These are phyloP conservation scores for Neurospora intermedia DNA, from an alignment of 495 filamentous ascomycete genomes.

Conservation along the genomic window DNA sequence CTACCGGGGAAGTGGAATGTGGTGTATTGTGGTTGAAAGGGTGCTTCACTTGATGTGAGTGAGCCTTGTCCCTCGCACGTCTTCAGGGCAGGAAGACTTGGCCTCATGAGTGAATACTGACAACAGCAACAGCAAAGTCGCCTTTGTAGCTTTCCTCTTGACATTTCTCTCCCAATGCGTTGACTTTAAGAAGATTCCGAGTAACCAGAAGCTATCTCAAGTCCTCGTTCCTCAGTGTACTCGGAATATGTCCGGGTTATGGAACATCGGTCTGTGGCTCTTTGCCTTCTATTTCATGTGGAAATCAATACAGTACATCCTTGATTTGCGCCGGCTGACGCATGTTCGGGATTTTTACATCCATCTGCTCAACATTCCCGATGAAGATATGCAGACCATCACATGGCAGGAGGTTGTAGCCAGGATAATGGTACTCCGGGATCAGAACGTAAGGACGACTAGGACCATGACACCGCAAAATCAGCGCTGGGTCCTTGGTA, in stretches of 20 bases:
- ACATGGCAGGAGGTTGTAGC: constrained; percentile 92
- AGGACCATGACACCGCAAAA: constrained; percentile 37
- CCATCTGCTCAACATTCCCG: constrained; percentile 76
- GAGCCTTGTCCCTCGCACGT: neutral
- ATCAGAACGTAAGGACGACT: constrained; percentile 77
- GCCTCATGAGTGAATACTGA: constrained; percentile 24
- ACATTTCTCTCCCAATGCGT: constrained; percentile 84
- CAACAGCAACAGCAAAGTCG: constrained; percentile 34
- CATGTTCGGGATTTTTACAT: constrained; percentile 83
- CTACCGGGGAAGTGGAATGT: constrained; percentile 74
- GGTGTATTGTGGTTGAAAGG: constrained; percentile 72
- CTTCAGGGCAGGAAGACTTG: constrained; percentile 18
- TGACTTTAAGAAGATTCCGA: constrained; percentile 64
- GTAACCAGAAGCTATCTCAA: constrained; percentile 63
- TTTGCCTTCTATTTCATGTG: constrained; percentile 82
- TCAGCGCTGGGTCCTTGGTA: constrained; percentile 59
- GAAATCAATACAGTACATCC: constrained; percentile 60
- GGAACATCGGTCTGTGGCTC: constrained; percentile 73
- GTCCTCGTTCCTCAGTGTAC: constrained; percentile 77
- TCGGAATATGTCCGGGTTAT: constrained; percentile 69
- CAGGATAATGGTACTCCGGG: constrained; percentile 75
- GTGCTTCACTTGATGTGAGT: constrained; percentile 64
- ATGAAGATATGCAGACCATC: constrained; percentile 89
- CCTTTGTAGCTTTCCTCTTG: constrained; percentile 74
- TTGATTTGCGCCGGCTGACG: constrained; percentile 64